Evolutionary conservation across 225 moss, liverwort and hornwort species (phyloP).

Genomic region (Marchantia paleacea): DNA sequence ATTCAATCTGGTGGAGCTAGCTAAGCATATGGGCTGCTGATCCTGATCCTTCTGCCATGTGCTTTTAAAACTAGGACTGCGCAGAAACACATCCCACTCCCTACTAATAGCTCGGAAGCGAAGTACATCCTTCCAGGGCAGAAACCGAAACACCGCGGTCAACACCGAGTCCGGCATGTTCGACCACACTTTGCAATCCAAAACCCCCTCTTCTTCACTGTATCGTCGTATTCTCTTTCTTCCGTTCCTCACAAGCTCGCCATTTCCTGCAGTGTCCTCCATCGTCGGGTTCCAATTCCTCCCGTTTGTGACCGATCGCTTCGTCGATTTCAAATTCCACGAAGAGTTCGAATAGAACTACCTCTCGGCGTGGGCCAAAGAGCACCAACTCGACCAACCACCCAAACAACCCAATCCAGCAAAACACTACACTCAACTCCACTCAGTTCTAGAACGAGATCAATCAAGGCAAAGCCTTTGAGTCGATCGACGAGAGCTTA

Average conservation of each 20-base stretch:
- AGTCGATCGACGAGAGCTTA: no score
- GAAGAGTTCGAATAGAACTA: no score
- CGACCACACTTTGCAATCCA: background rate
- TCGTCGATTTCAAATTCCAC: no score
- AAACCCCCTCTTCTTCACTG: background rate
- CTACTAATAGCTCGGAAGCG: background rate
- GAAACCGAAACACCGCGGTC: background rate
- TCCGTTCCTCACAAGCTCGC: background rate
- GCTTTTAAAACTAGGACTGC: background rate
- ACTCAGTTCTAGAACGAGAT: no score
- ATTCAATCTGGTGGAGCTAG: background rate
- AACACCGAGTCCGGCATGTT: background rate
- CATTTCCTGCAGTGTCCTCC: no score
- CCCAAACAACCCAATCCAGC: no score
- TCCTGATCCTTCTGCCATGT: background rate
- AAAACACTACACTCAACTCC: no score
- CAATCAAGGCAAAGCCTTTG: no score
- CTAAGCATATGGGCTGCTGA: background rate
- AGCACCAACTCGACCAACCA: no score
- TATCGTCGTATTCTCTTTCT: background rate
- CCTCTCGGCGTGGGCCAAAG: no score
- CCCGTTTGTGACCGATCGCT: no score
- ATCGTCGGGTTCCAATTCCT: no score
- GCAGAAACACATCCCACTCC: background rate
- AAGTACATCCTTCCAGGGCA: background rate